Evolutionary conservation across 352 stramenopile species (phyloP), one percentile per base, ranked within the genome.

Genomic region (Globisporangium solare): DNA sequence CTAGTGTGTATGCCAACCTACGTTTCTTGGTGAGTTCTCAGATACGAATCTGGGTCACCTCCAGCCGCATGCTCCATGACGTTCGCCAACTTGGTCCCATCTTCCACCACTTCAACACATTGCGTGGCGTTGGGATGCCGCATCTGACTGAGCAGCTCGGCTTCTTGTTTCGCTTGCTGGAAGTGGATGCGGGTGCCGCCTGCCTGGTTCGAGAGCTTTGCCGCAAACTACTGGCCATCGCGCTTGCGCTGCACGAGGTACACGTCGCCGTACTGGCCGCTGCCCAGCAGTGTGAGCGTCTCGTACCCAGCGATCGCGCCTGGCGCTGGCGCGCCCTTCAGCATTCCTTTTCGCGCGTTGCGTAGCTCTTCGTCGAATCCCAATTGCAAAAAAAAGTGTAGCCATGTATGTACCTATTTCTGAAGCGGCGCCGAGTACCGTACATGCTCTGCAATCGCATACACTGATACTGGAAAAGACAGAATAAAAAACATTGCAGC

Each of bases 31-130:
- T 15, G 48, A 18, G 42, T 47, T 42, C 42, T 61, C 21, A 93
- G 56, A n/a, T 78, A 77, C 2, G 21, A 21, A n/a, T 82, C 68
- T 22, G 94, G 63, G 43, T 90, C 79, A 18, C 83, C 83, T 6
- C 74, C 70, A 22, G 58, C 68, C 1, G 85, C 76, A 56, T 84
- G 90, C 54, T 95, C 85, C 81, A 94, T 92, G 45, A 93, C 42
- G 46, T 94, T 84, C 27, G 53, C 66, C 13, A 17, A 47, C 32
- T 21, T 13, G 21, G 13, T 11, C 1, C 27, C 20, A 3, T 32
- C 51, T 8, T 79, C 64, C 24, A 88, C 54, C 7, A 67, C 50
- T 15, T 88, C 74, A 24, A 89, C 51, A 47, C 73, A 92, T 21
- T 74, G 73, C 3, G 91, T 64, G 52, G 92, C 79, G 53, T 93